Base-by-base conservation (phyloP, 768 basidiomycete species). In the Tylopilus felleus region DNA sequence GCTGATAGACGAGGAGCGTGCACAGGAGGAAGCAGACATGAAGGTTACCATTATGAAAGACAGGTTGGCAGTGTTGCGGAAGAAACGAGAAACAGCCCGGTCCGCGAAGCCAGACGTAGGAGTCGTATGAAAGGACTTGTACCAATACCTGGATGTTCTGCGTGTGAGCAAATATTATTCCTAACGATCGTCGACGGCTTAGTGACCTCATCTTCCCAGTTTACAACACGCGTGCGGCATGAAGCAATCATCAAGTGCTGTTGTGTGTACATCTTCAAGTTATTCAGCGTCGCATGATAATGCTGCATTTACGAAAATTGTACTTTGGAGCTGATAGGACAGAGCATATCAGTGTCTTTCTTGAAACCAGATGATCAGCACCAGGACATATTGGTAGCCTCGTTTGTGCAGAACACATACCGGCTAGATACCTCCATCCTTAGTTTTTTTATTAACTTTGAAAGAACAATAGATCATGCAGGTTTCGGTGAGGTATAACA, bases 21-120 rank as follows among this genome's bases (percentile, higher is more conserved):
- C 85, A 29, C 91, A 93, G 73, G 91, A 93, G 65, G 90, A 93
- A 65, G 91, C 90, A 6, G 91, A 93, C 65, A 83, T 83, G 73
- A 83, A 82, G 49, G 90, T 91, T 10, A 65, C 67, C 9, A 60
- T 77, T 40, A 77, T 93, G 72, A 91, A 86, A 71, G 80, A 72
- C 42, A 78, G 78, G 60, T 62, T 93, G 31, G 87, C 85, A 51
- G 77, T 80, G 10, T 67, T 92, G 51, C 75, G 75, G 65, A 69
- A 70, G 62, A 76, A 69, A 60, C 72, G 81, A 42, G 74, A 75
- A 48, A 73, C 69, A 7, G 70, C 68, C 49, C 61, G 61, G 22
- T 53, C 58, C 5, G 41, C 56, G 31, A 65, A 58, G 41, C 42
- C 50, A 51, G 62, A 61, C 51, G 51, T 59, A 14, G 66, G 60